Evolutionary conservation across 2,329 filamentous ascomycete genomes (phyloP).

Genomic region (Colletotrichum eleusines): DNA sequence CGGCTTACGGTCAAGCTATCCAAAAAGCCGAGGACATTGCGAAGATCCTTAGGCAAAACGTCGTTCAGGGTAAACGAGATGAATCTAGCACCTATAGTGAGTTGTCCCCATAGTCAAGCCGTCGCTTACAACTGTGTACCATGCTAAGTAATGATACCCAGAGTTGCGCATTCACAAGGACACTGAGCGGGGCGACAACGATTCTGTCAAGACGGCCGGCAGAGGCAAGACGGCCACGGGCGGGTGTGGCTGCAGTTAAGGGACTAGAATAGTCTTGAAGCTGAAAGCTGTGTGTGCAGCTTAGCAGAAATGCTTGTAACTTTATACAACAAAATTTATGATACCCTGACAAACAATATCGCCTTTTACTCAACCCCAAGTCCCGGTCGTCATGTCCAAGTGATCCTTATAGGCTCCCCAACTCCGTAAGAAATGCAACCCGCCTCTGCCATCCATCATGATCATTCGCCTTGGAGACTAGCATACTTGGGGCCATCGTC

Average conservation of each 20-base stretch:
- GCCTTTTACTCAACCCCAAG: slow-evolving; percentile 1
- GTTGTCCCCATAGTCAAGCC: slow-evolving; percentile 49
- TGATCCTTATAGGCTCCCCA: slow-evolving; percentile 10
- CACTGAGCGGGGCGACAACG: slow-evolving; percentile 93
- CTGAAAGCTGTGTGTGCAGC: neutral
- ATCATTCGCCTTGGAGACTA: slow-evolving; percentile 83
- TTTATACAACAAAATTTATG: slow-evolving; percentile 36
- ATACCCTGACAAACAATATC: slow-evolving; percentile 37
- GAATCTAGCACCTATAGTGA: slow-evolving; percentile 70
- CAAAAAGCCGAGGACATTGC: slow-evolving; percentile 87
- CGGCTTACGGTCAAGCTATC: slow-evolving; percentile 74
- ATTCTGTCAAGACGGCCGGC: slow-evolving; percentile 79
- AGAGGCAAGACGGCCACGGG: slow-evolving; percentile 45
- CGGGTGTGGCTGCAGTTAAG: slow-evolving; percentile 50
- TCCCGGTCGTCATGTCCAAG: neutral
- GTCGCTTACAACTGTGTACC: neutral
- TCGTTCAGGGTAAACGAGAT: slow-evolving; percentile 82
- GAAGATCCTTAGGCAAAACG: slow-evolving; percentile 81
- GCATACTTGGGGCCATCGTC: slow-evolving; percentile 83
- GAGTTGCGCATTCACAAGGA: slow-evolving; percentile 90
- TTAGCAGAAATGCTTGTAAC: slow-evolving; percentile 11
- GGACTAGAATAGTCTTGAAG: slow-evolving; percentile 45
- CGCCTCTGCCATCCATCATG: neutral
- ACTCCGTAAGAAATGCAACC: slow-evolving; percentile 27
- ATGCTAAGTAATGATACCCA: slow-evolving; percentile 52